Percentiles rank a stretch among this genome's conserved stretches.
These are phyloP conservation scores for Rauvolfia tetraphylla DNA, from an alignment of 257 asterid genomes.

Conservation along the genomic window DNA sequence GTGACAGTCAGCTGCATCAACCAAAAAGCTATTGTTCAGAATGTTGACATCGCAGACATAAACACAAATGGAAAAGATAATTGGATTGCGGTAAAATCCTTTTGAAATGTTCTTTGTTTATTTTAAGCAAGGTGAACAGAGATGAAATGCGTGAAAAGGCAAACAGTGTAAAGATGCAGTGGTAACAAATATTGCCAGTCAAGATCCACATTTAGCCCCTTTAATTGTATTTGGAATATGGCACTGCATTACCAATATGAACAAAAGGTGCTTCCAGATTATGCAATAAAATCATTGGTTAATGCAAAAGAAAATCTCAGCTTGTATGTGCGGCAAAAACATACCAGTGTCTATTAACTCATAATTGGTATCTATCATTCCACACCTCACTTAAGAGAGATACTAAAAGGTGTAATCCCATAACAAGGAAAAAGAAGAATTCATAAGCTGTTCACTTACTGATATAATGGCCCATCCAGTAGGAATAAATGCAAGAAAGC, in stretches of 20 bases:
- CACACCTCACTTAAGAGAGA: neutral
- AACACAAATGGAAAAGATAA: neutral
- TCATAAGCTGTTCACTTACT: slow-evolving; percentile 46
- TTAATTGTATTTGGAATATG: neutral
- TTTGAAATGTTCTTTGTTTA: no score
- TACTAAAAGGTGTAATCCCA: neutral
- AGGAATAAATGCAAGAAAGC: slow-evolving; percentile 93
- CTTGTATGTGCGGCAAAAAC: neutral
- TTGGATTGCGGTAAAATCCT: neutral
- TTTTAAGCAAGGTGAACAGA: neutral
- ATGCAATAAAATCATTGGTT: neutral
- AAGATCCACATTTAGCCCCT: no score
- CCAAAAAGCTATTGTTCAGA: neutral
- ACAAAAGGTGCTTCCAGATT: neutral
- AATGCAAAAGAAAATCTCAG: neutral
- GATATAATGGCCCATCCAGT: slow-evolving; percentile 90
- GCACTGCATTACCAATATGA: neutral
- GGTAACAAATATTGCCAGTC: neutral
- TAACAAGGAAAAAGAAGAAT: neutral
- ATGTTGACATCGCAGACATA: neutral
- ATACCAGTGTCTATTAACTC: neutral
- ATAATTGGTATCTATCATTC: neutral
- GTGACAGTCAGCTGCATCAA: slow-evolving; percentile 69
- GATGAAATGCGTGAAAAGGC: neutral
- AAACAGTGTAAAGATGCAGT: neutral